Evolutionary conservation across 2,329 filamentous ascomycete species (phyloP).

Genomic region (Colletotrichum sansevieriae): DNA sequence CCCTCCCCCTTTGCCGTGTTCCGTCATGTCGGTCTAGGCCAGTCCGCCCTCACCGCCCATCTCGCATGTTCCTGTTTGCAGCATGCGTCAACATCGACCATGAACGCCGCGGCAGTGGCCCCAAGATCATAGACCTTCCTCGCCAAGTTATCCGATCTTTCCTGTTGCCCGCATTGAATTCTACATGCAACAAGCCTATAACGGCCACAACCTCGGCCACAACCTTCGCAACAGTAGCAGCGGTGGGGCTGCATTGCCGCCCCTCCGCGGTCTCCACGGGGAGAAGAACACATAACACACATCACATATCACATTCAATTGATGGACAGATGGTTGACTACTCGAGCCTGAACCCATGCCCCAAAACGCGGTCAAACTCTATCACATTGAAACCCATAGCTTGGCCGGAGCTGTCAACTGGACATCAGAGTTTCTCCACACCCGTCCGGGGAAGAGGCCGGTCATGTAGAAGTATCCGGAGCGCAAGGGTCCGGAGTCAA

Average conservation of each 20-base stretch:
- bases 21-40: conserved; percentile 15
- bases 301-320: conserved; percentile 1
- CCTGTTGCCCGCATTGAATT: conserved; percentile 6
- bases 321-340: conserved; percentile 6
- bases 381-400: conserved; percentile 8
- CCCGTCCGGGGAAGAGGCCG: conserved; percentile 14
- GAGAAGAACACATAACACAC: too few species aligned
- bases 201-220: conserved; percentile 13
- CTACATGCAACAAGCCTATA: conserved; percentile 1
- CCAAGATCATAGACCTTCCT: neutral
- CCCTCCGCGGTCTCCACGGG: too few species aligned
- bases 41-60: conserved; percentile 12
- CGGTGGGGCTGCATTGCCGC: too few species aligned
- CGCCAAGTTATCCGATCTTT: neutral
- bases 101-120: neutral
- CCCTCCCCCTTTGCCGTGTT: too few species aligned
- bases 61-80: conserved; percentile 5
- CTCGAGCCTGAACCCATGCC: too few species aligned
- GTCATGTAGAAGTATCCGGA: conserved; percentile 1
- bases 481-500: neutral
- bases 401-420: conserved; percentile 27
- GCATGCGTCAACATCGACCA: neutral
- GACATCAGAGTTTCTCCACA: neutral
- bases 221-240: conserved; percentile 5
- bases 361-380: conserved; percentile 25